Percentiles rank a stretch among this genome's conserved stretches.
phyloP scores from a whole-genome alignment of 2,329 filamentous ascomycete species.

The Phialophora chinensis region DNA sequence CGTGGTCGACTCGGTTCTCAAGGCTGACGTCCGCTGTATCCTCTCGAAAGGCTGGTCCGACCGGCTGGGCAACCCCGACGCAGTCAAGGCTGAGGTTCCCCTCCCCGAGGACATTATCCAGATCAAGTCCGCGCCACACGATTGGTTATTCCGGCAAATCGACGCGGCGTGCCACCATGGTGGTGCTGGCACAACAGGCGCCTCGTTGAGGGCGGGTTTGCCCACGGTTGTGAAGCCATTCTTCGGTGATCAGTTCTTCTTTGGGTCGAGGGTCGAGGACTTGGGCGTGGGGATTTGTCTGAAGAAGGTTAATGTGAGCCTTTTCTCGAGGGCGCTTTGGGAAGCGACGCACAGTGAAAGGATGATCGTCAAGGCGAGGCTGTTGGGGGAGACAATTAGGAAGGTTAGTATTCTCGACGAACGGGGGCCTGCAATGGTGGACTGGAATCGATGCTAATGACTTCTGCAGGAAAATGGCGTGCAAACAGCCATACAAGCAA shows the following conservation, averaged over 20 bases:
- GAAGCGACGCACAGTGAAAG: slow-evolving; percentile 86
- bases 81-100: slow-evolving; percentile 67
- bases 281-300: slow-evolving; percentile 89
- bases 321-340: slow-evolving; percentile 87
- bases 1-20: slow-evolving; percentile 88
- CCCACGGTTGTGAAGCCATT: slow-evolving; percentile 96
- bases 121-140: slow-evolving; percentile 90
- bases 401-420: slow-evolving; percentile 59
- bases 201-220: slow-evolving; percentile 85
- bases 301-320: slow-evolving; percentile 84
- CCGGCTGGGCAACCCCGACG: slow-evolving; percentile 67
- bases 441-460: not conserved
- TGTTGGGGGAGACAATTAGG: slow-evolving; percentile 85
- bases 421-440: not conserved
- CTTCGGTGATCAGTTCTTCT: slow-evolving; percentile 98
- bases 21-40: slow-evolving; percentile 92
- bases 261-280: slow-evolving; percentile 86
- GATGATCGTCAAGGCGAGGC: slow-evolving; percentile 85
- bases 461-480: slow-evolving; percentile 79
- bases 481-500: slow-evolving; percentile 84
- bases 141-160: slow-evolving; percentile 94
- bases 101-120: slow-evolving; percentile 81
- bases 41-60: slow-evolving; percentile 98
- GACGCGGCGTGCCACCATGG: slow-evolving; percentile 95
- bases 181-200: slow-evolving; percentile 91